phyloP scores from a whole-genome alignment of 2,329 filamentous ascomycete genomes.

The Paecilomyces niveus region DNA sequence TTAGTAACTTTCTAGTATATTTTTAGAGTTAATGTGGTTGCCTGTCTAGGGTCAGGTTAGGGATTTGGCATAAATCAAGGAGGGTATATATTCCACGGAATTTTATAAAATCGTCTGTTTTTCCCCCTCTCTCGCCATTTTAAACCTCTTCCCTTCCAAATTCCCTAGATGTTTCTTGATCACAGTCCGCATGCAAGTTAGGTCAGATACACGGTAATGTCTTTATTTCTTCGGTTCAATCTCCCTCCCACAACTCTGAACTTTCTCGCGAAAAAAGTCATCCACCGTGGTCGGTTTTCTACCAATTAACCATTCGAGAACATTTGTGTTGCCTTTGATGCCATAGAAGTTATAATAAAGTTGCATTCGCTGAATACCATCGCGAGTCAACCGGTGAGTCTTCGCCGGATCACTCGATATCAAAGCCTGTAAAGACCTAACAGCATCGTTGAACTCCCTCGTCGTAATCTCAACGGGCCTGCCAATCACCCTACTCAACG shows the following conservation, averaged over 20 bases:
- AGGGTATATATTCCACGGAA: too few relatives aligned
- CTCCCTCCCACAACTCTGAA: background rate
- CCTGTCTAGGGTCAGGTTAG: too few relatives aligned
- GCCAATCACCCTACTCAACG: conserved; percentile 5
- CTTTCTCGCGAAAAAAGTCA: background rate
- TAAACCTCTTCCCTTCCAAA: too few relatives aligned
- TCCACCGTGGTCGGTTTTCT: conserved; percentile 10
- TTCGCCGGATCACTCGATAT: background rate
- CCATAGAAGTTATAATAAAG: conserved; percentile 16
- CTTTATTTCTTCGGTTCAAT: background rate
- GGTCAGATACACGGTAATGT: too few relatives aligned
- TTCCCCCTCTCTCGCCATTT: too few relatives aligned
- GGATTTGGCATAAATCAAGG: too few relatives aligned
- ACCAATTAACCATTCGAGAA: conserved; percentile 17
- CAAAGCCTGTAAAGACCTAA: background rate
- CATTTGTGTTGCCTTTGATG: conserved; percentile 14
- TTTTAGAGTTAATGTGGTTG: too few relatives aligned
- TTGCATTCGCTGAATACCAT: conserved; percentile 13
- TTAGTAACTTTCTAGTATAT: too few relatives aligned
- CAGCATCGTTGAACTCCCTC: conserved; percentile 8
- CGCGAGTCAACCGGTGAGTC: conserved; percentile 2
- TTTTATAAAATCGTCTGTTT: too few relatives aligned
- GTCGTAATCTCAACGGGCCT: conserved; percentile 4
- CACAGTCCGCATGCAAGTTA: too few relatives aligned
- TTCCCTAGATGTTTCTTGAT: too few relatives aligned